Evolutionary conservation across 73 alveolate genomes (phyloP).

Genomic region (Paramecium biaurelia): DNA sequence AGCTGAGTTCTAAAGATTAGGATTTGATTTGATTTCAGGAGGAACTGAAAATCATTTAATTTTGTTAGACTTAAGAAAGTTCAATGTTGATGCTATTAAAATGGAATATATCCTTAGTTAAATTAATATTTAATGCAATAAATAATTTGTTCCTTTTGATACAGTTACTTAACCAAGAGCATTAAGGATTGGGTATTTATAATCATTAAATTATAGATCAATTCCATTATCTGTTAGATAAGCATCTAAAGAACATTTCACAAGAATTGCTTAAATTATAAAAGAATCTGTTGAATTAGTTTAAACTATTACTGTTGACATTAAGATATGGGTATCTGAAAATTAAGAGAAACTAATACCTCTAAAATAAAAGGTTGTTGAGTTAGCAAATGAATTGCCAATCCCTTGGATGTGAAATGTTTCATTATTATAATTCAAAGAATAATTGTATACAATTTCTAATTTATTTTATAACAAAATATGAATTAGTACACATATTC

Average conservation of each 20-base stretch:
- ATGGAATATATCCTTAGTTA: not conserved
- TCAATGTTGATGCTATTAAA: constrained; percentile 17
- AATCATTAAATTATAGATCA: not conserved
- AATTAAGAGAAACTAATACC: not conserved
- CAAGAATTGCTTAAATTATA: not conserved
- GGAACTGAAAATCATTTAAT: constrained; percentile 86
- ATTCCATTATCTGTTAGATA: not conserved
- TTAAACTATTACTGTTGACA: not conserved
- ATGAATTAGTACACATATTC: too few species aligned
- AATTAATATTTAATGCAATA: constrained; percentile 28
- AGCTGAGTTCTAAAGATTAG: constrained; percentile 54
- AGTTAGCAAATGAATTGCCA: not conserved
- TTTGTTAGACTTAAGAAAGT: constrained; percentile 17
- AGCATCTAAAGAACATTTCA: not conserved
- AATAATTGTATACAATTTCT: too few species aligned
- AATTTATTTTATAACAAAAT: too few species aligned
- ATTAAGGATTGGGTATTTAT: not conserved
- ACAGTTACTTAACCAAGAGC: constrained; percentile 20
- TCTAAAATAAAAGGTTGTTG: not conserved
- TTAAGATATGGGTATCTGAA: not conserved
- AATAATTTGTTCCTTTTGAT: constrained; percentile 28
- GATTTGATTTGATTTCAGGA: constrained; percentile 66
- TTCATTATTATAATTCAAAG: not conserved
- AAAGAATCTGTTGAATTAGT: not conserved
- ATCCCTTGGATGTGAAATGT: not conserved